phyloP scores from a whole-genome alignment of 2,329 filamentous ascomycete species.

The Aureobasidium sp. region DNA sequence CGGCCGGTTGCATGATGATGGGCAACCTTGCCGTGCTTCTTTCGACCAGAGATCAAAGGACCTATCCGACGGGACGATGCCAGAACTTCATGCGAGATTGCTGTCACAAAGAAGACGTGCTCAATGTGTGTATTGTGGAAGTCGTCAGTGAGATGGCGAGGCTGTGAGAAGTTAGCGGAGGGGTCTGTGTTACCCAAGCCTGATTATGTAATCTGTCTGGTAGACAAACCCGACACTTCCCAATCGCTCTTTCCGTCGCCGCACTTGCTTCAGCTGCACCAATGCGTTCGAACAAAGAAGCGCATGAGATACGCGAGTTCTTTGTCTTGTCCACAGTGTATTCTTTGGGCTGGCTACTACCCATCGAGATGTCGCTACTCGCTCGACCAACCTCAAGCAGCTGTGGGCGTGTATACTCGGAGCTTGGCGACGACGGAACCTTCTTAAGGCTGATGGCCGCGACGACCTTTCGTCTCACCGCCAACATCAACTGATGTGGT shows the following conservation, averaged over 20 bases:
- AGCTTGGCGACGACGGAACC: neutral
- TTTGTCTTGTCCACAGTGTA: neutral
- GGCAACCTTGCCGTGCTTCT: neutral
- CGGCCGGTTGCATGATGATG: too few relatives aligned
- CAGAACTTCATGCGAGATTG: neutral
- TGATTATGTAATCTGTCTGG: neutral
- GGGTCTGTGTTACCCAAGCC: neutral
- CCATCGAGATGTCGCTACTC: neutral
- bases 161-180: neutral
- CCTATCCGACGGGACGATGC: neutral
- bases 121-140: neutral
- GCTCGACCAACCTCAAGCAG: neutral
- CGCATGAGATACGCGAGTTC: neutral
- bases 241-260: neutral
- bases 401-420: neutral
- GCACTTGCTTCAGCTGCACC: neutral
- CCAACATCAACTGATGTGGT: neutral
- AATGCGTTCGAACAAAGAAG: neutral
- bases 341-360: rapidly evolving
- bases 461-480: neutral
- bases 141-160: neutral
- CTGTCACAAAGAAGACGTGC: neutral
- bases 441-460: neutral
- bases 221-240: neutral
- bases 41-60: neutral